Evolutionary conservation across 1,284 basidiomycete genomes (phyloP), one percentile per base, ranked within the genome.

Genomic region (Anthracocystis setariae): DNA sequence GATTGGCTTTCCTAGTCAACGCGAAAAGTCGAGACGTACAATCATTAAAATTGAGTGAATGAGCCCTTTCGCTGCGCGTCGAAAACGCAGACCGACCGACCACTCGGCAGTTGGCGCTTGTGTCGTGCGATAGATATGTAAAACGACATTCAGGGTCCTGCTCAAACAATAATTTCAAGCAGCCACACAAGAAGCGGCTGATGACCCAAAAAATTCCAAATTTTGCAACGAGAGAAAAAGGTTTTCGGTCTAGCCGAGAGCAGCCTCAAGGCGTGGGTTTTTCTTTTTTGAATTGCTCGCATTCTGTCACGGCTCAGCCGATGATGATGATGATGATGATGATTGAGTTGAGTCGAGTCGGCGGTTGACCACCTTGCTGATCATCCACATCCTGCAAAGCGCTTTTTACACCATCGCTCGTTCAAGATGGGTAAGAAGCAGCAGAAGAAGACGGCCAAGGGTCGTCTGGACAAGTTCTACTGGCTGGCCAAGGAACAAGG

Each of bases 401-500:
- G 46, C 25, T 39, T 29, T 7, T 24, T 3, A 4, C 21, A 17
- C 25, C 27, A 8, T 27, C 7, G 3, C 15, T 8, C 25, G 29
- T 8, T 39, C 53, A 53, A 45, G 37, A 81, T 81, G 80, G 76
- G 70, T 39, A 81, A 77, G 65, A 76, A 80, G 73, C 74, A 80
- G 66, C 72, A 78, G 60, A 81, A 81, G 58, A 81, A 80, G 76
- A 77, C 80, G 50, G 80, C 79, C 57, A 81, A 81, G 72, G 80
- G 78, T 66, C 81, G 81, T 76, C 73, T 82, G 38, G 81, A 82
- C 65, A 80, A 81, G 63, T 76, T 80, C 75, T 79, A 64, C 83
- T 79, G 85, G 80, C 85, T 87, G 50, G 86, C 86, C 52, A 88
- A 87, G 76, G 95, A 98, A 86, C 96, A 98, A 86, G 96, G 96